A percentile compares a stretch with the other conserved stretches of the same genome.
Evolutionary conservation across 441 rosid genomes (phyloP).

Genomic region (Brassica balearica): DNA sequence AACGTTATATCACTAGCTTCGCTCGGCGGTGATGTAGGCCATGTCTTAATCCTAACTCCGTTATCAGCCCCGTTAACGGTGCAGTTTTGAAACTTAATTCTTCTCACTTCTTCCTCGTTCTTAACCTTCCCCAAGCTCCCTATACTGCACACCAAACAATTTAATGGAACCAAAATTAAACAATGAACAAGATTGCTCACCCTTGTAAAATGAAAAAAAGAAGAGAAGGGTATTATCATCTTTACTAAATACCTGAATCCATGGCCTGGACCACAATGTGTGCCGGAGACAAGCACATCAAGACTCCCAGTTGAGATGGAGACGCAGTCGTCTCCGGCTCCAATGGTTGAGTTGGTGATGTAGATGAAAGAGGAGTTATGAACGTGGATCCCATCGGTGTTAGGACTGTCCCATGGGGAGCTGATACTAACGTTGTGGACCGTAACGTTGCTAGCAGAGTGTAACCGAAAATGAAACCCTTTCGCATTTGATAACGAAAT

Average conservation of each 20-base stretch:
- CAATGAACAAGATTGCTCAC: not conserved
- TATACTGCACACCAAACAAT: constrained; percentile 38
- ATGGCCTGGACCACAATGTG: not conserved
- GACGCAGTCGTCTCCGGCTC: constrained; percentile 5
- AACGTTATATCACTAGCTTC: constrained; percentile 43
- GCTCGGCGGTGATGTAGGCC: constrained; percentile 41
- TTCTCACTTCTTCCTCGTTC: constrained; percentile 46
- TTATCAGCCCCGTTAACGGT: constrained; percentile 3
- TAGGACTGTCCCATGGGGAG: not conserved
- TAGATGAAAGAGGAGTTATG: not conserved
- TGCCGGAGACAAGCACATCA: not conserved
- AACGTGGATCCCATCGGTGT: constrained; percentile 4
- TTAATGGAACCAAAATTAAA: not conserved
- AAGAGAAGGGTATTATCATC: not conserved
- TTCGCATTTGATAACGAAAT: not conserved
- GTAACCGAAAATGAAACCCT: not conserved
- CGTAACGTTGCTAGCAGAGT: not conserved
- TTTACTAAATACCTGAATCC: not conserved
- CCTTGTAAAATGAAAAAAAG: not conserved
- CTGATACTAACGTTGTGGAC: not conserved
- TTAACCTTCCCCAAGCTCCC: constrained; percentile 57
- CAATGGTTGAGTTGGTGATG: not conserved
- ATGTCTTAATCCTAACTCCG: constrained; percentile 15
- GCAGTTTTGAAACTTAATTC: constrained; percentile 50
- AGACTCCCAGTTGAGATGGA: not conserved